Evolutionary conservation across 768 basidiomycete genomes (phyloP), one percentile per base, ranked within the genome.

Genomic region (Hericium erinaceus): DNA sequence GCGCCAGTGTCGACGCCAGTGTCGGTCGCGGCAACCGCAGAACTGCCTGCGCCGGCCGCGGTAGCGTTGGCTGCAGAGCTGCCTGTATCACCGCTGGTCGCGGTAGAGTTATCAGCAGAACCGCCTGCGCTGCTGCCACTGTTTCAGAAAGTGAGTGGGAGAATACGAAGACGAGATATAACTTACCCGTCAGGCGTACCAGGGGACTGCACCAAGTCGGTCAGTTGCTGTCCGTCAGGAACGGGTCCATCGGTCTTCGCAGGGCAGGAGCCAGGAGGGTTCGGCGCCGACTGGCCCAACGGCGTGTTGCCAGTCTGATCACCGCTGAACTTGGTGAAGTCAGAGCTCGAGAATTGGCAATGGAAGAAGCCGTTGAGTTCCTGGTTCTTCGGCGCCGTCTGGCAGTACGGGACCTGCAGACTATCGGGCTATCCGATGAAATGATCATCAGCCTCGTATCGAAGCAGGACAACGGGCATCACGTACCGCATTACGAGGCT

Each of bases 301-400:
- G 82, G 80, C 58, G 81, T 76, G 22, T 80, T 83, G 26, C 79
- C 80, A 2, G 68, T 55, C 16, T 67, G 67, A 48, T 74, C 74
- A 37, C 77, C 77, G 52, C 77, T 78, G 64, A 82, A 82, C 6
- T 70, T 73, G 18, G 64, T 71, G 41, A 70, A 70, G 50, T 79
- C 66, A 20, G 74, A 73, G 55, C 80, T 73, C 56, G 72, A 64
- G 66, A 76, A 82, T 65, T 83, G 81, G 67, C 80, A 82, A 63
- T 81, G 81, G 70, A 77, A 82, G 38, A 80, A 70, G 3, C 80
- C 80, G 52, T 76, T 72, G 9, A 84, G 74, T 65, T 82, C 78
- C 1, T 70, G 37, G 61, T 83, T 81, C 60, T 66, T 67, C 22
- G 80, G 80, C 1, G 80, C 74, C 20, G 68, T 65, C 60, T 81